Percentiles rank a stretch among this genome's conserved stretches.
Conservation (phyloP, 2,329 filamentous ascomycete genomes). For the Lecanoromycetidae sp. region DNA sequence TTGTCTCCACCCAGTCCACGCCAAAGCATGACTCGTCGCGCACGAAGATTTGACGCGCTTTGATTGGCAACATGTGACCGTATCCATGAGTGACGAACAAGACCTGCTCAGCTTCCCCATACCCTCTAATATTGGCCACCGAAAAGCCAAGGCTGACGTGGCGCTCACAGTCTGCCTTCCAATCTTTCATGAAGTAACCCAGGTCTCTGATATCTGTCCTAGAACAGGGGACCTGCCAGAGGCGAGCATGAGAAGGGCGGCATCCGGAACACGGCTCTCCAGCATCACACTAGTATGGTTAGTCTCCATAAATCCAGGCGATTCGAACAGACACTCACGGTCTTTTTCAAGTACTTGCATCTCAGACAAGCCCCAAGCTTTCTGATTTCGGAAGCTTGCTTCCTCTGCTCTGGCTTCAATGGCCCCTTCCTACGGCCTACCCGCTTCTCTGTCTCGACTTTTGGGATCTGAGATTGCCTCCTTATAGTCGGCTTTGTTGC, state of each 20-base stretch:
- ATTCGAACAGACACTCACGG: constrained; percentile 29
- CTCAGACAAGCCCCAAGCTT: constrained; percentile 87
- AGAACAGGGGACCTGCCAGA: constrained; percentile 97
- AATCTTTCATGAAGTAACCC: constrained; percentile 97
- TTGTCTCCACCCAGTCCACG: constrained; percentile 83
- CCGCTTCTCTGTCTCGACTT: constrained; percentile 81
- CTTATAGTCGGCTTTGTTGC: constrained; percentile 73
- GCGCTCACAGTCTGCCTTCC: constrained; percentile 92
- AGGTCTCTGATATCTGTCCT: constrained; percentile 98
- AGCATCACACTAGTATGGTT: constrained; percentile 58
- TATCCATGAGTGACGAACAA: constrained; percentile 96
- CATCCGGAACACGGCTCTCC: constrained; percentile 92
- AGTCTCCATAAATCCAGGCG: background rate
- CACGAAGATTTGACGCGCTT: constrained; percentile 86
- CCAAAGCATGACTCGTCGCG: constrained; percentile 85
- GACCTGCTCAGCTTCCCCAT: constrained; percentile 48
- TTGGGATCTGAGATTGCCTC: constrained; percentile 58
- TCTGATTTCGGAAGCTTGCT: constrained; percentile 92
- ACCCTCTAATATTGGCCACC: constrained; percentile 88
- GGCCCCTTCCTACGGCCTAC: constrained; percentile 83
- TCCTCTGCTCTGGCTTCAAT: constrained; percentile 81
- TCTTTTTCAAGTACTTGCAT: constrained; percentile 99
- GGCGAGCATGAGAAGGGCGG: constrained; percentile 83
- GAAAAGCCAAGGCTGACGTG: constrained; percentile 79
- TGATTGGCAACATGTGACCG: constrained; percentile 82